Evolutionary conservation across 1,284 basidiomycete genomes (phyloP).

Genomic region (Ceratobasidium theobromae): DNA sequence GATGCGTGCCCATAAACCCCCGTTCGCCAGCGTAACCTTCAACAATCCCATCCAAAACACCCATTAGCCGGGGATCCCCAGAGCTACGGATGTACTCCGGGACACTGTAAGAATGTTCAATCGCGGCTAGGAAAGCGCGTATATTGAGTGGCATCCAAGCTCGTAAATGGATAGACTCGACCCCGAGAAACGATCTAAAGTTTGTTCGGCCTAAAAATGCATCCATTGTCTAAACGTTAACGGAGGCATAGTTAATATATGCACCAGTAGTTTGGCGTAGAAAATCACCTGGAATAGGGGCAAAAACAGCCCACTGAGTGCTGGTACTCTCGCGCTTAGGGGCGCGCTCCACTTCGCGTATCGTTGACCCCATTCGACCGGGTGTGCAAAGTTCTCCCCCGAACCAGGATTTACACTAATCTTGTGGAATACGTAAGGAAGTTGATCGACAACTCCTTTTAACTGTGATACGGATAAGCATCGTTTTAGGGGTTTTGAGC

Average conservation of each 20-base stretch:
- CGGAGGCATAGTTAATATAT: neutral
- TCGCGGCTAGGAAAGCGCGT: constrained; percentile 29
- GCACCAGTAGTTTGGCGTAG: neutral
- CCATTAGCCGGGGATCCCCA: constrained; percentile 26
- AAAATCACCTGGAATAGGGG: constrained; percentile 28
- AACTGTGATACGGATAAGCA: neutral
- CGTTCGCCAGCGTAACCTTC: constrained; percentile 30
- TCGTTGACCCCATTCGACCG: constrained; percentile 30
- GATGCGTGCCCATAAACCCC: constrained; percentile 26
- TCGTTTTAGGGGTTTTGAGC: neutral
- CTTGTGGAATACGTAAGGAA: constrained; percentile 32
- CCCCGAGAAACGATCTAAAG: constrained; percentile 30
- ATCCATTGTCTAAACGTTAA: constrained; percentile 11
- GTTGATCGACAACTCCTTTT: constrained; percentile 30
- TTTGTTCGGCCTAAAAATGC: constrained; percentile 14
- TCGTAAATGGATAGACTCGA: constrained; percentile 30
- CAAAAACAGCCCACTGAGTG: constrained; percentile 30
- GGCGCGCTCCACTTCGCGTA: constrained; percentile 30
- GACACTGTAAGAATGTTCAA: constrained; percentile 27
- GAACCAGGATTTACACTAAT: constrained; percentile 29
- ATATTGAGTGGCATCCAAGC: constrained; percentile 33
- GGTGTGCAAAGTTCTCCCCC: constrained; percentile 30
- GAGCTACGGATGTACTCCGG: constrained; percentile 16
- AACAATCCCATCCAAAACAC: constrained; percentile 28
- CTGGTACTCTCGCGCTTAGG: constrained; percentile 17